Evolutionary conservation across 2,329 filamentous ascomycete genomes (phyloP).

Genomic region (Boeremia lycopersici): DNA sequence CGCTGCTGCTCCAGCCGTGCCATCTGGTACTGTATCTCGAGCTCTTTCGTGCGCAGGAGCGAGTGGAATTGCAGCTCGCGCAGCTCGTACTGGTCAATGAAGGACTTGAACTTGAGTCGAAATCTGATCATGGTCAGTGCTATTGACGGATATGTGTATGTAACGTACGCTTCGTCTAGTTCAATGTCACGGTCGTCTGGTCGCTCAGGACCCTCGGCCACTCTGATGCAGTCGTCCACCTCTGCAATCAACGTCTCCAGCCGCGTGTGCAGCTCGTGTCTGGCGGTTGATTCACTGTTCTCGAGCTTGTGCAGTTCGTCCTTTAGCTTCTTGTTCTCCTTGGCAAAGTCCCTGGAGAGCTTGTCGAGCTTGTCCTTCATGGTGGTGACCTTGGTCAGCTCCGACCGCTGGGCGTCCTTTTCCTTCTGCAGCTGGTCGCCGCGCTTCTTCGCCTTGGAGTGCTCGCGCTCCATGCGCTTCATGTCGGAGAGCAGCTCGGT

Average conservation of each 20-base stretch:
- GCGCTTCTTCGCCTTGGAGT: constrained; percentile 93
- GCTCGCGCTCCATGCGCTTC: constrained; percentile 93
- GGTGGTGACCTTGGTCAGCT: constrained; percentile 86
- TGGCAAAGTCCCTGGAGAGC: constrained; percentile 88
- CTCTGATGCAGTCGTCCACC: constrained; percentile 85
- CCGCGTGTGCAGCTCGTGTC: constrained; percentile 82
- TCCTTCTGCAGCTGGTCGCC: constrained; percentile 95
- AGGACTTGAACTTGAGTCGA: constrained; percentile 85
- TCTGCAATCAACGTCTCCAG: constrained; percentile 81
- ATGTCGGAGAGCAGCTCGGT: constrained; percentile 91
- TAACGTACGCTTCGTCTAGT: constrained; percentile 81
- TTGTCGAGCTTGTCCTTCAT: constrained; percentile 98
- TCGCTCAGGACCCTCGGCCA: constrained; percentile 77
- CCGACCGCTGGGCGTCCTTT: constrained; percentile 85
- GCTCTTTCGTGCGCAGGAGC: constrained; percentile 88
- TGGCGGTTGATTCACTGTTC: constrained; percentile 81
- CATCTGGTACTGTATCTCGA: constrained; percentile 91
- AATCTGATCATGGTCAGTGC: constrained; percentile 49
- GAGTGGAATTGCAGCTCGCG: constrained; percentile 94
- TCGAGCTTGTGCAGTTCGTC: constrained; percentile 88
- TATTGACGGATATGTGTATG: background rate
- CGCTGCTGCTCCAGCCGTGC: constrained; percentile 88
- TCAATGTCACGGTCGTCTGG: constrained; percentile 84
- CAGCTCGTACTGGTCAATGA: constrained; percentile 95
- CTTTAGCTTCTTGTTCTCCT: constrained; percentile 98